Percentiles rank a stretch among this genome's conserved stretches.
Conservation (phyloP, 2,329 filamentous ascomycete species). For the Plenodomus lindquistii region DNA sequence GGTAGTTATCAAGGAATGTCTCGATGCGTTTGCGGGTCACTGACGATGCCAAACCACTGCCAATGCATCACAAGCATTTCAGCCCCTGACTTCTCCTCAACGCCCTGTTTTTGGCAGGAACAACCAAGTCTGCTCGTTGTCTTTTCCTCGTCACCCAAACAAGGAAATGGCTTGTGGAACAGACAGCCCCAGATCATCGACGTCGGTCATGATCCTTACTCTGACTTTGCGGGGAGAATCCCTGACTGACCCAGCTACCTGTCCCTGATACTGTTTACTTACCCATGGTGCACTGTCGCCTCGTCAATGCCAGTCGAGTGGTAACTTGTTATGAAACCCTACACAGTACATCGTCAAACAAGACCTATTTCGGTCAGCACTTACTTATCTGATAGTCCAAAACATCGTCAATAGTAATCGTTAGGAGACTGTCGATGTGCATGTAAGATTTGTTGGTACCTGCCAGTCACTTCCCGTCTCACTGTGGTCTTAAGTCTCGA, state of each 20-base stretch:
- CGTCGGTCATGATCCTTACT: not conserved
- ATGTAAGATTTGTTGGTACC: not conserved
- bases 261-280: not conserved
- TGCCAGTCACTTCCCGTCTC: not conserved
- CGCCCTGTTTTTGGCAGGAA: not conserved
- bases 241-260: not conserved
- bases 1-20: no score
- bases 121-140: not conserved
- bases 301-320: no score
- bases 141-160: not conserved
- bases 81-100: not conserved
- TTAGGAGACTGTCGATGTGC: not conserved
- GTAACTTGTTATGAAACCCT: not conserved
- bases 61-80: not conserved
- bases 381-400: not conserved
- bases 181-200: not conserved
- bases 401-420: not conserved
- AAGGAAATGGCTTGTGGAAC: not conserved
- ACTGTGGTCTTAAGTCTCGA: no score
- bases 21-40: no score
- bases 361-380: not conserved
- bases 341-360: not conserved
- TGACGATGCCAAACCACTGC: no score
- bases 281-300: not conserved
- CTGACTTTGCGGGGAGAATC: not conserved